These are phyloP conservation scores for Bruguiera parviflora DNA, from an alignment of 345 rosid species.

Conservation along the genomic window DNA sequence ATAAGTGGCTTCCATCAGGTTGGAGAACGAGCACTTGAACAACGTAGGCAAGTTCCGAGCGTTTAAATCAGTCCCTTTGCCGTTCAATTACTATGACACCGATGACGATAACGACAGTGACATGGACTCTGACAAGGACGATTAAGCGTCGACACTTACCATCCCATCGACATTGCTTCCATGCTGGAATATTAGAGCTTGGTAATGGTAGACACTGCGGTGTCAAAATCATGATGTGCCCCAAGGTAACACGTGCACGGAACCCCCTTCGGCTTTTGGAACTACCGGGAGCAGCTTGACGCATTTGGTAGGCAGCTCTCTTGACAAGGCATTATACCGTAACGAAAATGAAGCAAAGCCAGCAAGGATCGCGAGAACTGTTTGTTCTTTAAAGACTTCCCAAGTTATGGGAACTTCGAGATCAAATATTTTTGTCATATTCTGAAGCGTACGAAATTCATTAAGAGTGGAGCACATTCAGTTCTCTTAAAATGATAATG, in stretches of 20 bases:
- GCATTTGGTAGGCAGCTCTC: not conserved
- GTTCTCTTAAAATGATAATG: too few species aligned
- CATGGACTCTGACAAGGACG: constrained; percentile 15
- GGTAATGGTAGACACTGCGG: too few species aligned
- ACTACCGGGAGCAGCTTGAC: not conserved
- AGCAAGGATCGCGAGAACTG: too few species aligned
- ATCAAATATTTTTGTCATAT: too few species aligned
- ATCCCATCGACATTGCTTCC: not conserved
- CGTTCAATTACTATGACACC: constrained; percentile 48
- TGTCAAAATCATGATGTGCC: too few species aligned
- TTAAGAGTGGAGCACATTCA: too few species aligned
- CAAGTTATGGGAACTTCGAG: too few species aligned
- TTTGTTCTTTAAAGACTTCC: too few species aligned
- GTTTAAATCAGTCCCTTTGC: constrained; percentile 64
- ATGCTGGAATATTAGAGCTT: too few species aligned
- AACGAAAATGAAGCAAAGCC: too few species aligned
- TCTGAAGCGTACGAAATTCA: too few species aligned
- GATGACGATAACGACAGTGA: constrained; percentile 1
- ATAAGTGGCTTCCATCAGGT: constrained; percentile 24
- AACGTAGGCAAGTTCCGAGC: constrained; percentile 66
- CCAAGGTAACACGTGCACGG: not conserved
- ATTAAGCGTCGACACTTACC: constrained; percentile 6
- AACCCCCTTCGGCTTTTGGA: not conserved
- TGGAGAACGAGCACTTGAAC: constrained; percentile 78
- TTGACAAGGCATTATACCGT: not conserved